phyloP scores from a whole-genome alignment of 2,329 filamentous ascomycete species.

The Ophiostoma australiae region DNA sequence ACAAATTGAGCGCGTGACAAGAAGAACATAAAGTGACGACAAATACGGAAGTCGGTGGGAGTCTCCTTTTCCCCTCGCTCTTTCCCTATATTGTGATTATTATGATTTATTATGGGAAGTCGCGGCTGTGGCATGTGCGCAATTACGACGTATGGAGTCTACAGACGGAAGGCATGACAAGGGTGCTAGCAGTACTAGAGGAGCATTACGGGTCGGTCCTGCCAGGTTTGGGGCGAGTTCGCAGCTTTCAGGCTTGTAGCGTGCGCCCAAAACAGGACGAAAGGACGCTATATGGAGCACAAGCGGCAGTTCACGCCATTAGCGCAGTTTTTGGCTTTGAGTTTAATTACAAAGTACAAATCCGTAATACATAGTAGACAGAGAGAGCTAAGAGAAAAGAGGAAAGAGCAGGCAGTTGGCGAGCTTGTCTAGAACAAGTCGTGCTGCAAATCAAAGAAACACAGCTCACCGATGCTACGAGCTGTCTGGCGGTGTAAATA shows the following conservation, averaged over 20 bases:
- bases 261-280: not conserved
- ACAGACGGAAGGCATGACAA: not conserved
- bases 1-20: not conserved
- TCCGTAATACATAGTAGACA: no score
- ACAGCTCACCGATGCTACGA: not conserved
- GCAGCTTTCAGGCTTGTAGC: not conserved
- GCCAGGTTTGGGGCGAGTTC: not conserved
- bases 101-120: constrained; percentile 18
- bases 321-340: constrained; percentile 11
- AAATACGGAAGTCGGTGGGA: not conserved
- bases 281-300: constrained; percentile 6
- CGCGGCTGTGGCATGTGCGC: constrained; percentile 23
- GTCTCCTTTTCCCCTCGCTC: constrained; percentile 16
- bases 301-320: constrained; percentile 21
- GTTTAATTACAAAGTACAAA: not conserved
- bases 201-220: not conserved
- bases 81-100: not conserved
- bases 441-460: not conserved
- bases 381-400: no score
- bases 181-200: not conserved
- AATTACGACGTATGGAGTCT: constrained; percentile 12
- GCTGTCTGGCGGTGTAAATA: not conserved
- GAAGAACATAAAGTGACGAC: constrained; percentile 1
- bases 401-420: not conserved
- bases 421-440: not conserved